Conservation (phyloP, 176 grass and related monocot genomes). For the Zizania latifolia region DNA sequence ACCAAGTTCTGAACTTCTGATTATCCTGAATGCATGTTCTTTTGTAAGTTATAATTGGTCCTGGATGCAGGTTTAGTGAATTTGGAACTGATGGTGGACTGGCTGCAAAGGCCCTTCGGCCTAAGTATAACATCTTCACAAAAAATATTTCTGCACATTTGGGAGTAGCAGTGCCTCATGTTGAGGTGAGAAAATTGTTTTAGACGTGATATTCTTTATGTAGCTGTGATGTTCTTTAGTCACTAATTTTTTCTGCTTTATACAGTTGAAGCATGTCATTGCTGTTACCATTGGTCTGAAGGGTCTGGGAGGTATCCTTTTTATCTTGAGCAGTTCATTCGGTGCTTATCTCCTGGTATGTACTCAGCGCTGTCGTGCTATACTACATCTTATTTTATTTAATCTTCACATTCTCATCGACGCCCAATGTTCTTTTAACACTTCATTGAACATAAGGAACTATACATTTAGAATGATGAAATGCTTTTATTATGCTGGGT, state of each 20-base stretch:
- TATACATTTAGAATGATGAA: background rate
- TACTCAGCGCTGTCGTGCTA: background rate
- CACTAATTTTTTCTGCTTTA: slow-evolving; percentile 14
- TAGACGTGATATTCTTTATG: background rate
- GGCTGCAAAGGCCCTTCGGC: slow-evolving; percentile 66
- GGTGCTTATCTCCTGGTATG: slow-evolving; percentile 85
- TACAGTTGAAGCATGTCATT: slow-evolving; percentile 77
- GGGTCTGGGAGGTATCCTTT: slow-evolving; percentile 82
- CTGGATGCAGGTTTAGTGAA: slow-evolving; percentile 63
- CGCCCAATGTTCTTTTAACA: background rate
- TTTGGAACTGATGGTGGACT: slow-evolving; percentile 77
- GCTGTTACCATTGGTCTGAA: slow-evolving; percentile 65
- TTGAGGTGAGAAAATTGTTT: slow-evolving; percentile 51
- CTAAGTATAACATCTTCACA: slow-evolving; percentile 58
- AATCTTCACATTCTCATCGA: background rate
- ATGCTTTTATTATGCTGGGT: background rate
- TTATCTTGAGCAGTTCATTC: slow-evolving; percentile 79
- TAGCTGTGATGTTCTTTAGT: background rate
- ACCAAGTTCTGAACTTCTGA: background rate
- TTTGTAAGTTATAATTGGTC: background rate
- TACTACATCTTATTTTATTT: slow-evolving; percentile 1
- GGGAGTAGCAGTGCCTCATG: slow-evolving; percentile 57
- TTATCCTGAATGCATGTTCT: background rate
- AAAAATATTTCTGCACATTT: slow-evolving; percentile 56
- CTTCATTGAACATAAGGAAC: background rate